Evolutionary conservation across 129 eudicot genomes (phyloP).

Genomic region (Flaveria bidentis): DNA sequence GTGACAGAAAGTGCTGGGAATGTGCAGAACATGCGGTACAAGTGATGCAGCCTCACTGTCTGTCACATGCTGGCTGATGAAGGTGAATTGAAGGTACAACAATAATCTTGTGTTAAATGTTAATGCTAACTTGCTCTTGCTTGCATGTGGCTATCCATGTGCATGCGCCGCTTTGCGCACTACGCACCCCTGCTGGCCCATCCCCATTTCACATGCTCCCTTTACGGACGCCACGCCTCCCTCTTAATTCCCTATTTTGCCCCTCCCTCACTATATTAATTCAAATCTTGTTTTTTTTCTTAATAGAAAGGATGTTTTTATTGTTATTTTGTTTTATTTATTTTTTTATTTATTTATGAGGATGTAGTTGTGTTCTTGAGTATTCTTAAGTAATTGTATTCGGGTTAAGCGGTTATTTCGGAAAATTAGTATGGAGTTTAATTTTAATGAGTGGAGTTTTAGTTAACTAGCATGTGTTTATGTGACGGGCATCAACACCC

Average conservation of each 20-base stretch:
- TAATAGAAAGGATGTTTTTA: no score
- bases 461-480: no score
- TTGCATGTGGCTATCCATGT: slow-evolving; percentile 55
- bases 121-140: no score
- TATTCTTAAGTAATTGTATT: no score
- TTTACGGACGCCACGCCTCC: slow-evolving; percentile 43
- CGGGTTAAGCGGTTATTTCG: no score
- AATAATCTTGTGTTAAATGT: no score
- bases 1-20: slow-evolving; percentile 71
- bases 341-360: background rate
- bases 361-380: no score
- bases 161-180: slow-evolving; percentile 59
- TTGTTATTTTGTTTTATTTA: no score
- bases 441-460: no score
- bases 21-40: slow-evolving; percentile 85
- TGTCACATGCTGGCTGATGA: slow-evolving; percentile 54
- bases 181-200: slow-evolving; percentile 56
- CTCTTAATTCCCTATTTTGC: background rate
- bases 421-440: no score
- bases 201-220: slow-evolving; percentile 74
- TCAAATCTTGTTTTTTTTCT: background rate
- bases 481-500: background rate
- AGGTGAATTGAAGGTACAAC: background rate
- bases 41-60: slow-evolving; percentile 68
- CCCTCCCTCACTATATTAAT: background rate